Evolutionary conservation across 805 yeast genomes (phyloP).

Genomic region (Ogataea corticis): DNA sequence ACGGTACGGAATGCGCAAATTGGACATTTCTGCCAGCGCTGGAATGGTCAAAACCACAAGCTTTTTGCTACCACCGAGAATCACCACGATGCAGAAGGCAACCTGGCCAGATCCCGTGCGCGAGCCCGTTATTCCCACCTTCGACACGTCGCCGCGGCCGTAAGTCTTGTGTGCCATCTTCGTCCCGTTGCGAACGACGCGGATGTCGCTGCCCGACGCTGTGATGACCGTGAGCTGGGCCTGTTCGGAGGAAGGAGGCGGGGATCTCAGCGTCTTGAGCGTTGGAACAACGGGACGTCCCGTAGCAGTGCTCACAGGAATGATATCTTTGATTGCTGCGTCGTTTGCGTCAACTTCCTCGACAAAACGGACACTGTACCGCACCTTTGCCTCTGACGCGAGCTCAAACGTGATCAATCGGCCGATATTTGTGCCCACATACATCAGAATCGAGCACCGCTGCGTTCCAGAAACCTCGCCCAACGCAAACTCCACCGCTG

Average conservation of each 20-base stretch:
- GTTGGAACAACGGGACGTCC: constrained; percentile 72
- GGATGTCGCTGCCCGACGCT: constrained; percentile 57
- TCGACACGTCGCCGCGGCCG: constrained; percentile 47
- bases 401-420: constrained; percentile 65
- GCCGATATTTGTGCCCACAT: constrained; percentile 78
- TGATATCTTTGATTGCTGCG: constrained; percentile 52
- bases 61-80: constrained; percentile 30
- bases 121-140: constrained; percentile 52
- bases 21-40: constrained; percentile 57
- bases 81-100: constrained; percentile 31
- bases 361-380: constrained; percentile 55
- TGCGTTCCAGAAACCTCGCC: constrained; percentile 57
- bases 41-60: constrained; percentile 51
- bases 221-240: constrained; percentile 64
- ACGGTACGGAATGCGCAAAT: constrained; percentile 44
- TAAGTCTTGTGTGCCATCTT: constrained; percentile 66
- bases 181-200: constrained; percentile 60
- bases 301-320: constrained; percentile 55
- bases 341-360: constrained; percentile 51
- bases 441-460: constrained; percentile 68
- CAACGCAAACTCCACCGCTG: constrained; percentile 71
- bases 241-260: constrained; percentile 42
- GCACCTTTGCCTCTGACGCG: constrained; percentile 60
- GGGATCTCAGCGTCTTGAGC: constrained; percentile 51
- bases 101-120: constrained; percentile 22